Evolutionary conservation across 2,329 filamentous ascomycete species (phyloP).

Genomic region (Colletotrichum plurivorum): DNA sequence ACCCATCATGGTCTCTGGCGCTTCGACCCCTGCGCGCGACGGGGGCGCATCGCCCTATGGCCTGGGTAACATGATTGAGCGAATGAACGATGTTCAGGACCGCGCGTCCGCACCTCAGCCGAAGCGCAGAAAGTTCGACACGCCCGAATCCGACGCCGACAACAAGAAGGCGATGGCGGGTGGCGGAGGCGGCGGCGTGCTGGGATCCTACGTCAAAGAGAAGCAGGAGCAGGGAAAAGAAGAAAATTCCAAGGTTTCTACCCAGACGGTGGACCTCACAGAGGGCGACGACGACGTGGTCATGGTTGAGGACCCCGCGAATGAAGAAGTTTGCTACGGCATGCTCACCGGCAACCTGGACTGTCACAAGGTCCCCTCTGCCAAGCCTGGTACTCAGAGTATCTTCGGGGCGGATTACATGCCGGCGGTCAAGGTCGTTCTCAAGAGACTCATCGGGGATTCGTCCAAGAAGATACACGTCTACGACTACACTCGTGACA

Average conservation of each 20-base stretch:
- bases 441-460: slow-evolving; percentile 72
- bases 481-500: slow-evolving; percentile 77
- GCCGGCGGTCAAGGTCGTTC: slow-evolving; percentile 81
- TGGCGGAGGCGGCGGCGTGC: slow-evolving; percentile 63
- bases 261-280: slow-evolving; percentile 72
- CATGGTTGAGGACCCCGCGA: slow-evolving; percentile 70
- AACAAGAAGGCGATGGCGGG: slow-evolving; percentile 56
- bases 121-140: slow-evolving; percentile 75
- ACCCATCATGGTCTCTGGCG: slow-evolving; percentile 49
- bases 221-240: slow-evolving; percentile 61
- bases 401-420: slow-evolving; percentile 73
- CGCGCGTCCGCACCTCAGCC: slow-evolving; percentile 70
- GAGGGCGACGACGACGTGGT: slow-evolving; percentile 73
- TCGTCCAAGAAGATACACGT: slow-evolving; percentile 76
- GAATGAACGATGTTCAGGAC: slow-evolving; percentile 80
- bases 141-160: slow-evolving; percentile 56
- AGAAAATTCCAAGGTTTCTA: slow-evolving; percentile 44
- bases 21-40: slow-evolving; percentile 49
- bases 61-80: slow-evolving; percentile 77
- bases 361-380: slow-evolving; percentile 77
- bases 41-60: slow-evolving; percentile 50
- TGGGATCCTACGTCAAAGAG: slow-evolving; percentile 78
- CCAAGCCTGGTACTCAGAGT: slow-evolving; percentile 73
- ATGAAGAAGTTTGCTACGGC: slow-evolving; percentile 85
- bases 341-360: slow-evolving; percentile 79